Conservation (phyloP, 352 stramenopile species). For the Globisporangium uncinulatum region DNA sequence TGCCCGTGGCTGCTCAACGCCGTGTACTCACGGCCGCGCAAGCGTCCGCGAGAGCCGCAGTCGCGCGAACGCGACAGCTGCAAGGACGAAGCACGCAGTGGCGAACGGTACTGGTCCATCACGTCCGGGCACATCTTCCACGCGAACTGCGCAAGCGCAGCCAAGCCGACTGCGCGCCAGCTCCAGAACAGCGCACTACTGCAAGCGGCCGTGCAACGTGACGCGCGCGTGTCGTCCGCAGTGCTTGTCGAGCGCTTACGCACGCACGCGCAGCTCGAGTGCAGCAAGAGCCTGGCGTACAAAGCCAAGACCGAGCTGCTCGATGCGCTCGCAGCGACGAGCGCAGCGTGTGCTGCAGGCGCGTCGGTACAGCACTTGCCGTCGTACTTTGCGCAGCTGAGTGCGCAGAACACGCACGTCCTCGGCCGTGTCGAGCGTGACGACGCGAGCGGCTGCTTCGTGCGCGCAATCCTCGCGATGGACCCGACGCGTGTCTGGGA, state of each 20-base stretch:
- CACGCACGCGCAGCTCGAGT: slow-evolving; percentile 21
- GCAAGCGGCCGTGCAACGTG: slow-evolving; percentile 33
- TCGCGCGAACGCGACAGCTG: neutral
- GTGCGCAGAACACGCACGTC: slow-evolving; percentile 27
- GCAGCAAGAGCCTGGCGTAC: slow-evolving; percentile 54
- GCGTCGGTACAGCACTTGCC: slow-evolving; percentile 24
- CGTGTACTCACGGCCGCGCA: slow-evolving; percentile 32
- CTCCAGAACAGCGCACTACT: slow-evolving; percentile 31
- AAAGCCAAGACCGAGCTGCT: slow-evolving; percentile 51
- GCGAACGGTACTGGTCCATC: slow-evolving; percentile 39
- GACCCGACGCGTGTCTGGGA: slow-evolving; percentile 35
- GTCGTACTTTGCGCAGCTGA: slow-evolving; percentile 35
- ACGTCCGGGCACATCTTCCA: slow-evolving; percentile 39
- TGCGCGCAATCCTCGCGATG: slow-evolving; percentile 32
- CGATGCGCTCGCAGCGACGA: slow-evolving; percentile 17
- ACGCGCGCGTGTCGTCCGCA: slow-evolving; percentile 34
- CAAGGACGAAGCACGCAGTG: neutral
- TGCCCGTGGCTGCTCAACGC: slow-evolving; percentile 48
- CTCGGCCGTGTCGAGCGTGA: slow-evolving; percentile 27
- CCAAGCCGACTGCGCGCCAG: slow-evolving; percentile 36
- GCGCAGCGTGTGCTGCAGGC: neutral
- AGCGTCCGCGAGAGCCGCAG: slow-evolving; percentile 8
- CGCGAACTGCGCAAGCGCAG: slow-evolving; percentile 30
- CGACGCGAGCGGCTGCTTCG: slow-evolving; percentile 12
- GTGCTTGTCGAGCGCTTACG: slow-evolving; percentile 32